Base-by-base conservation (phyloP, 176 grass and related monocot genomes). In the Pharus latifolius region DNA sequence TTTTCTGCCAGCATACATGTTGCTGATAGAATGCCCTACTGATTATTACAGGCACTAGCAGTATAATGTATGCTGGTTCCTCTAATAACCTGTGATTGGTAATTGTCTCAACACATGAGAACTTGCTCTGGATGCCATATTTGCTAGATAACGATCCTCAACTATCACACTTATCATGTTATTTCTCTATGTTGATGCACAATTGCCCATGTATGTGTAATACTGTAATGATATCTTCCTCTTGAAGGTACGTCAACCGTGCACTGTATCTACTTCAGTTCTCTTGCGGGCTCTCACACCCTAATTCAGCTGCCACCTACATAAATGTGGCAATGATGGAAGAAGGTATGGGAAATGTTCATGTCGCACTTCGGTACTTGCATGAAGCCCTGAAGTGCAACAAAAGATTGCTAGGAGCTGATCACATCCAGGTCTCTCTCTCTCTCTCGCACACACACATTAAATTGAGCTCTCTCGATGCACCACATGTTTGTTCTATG, bases 311-410 rank as follows among this genome's bases (percentile, higher is more conserved):
- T 73, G 96, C 96, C 57, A 99, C 96, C 25, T 99, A 99, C 69
- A 99, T 99, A 88, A 99, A 99, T 82, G 87, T 99, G 69, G 96
- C 96, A 81, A 95, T 99, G 96, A 99, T 99, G 96, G 96, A 99
- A 81, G 96, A 99, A 87, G 90, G 96, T 74, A 86, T 99, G 87
- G 90, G 96, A 78, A 99, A 99, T 86, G 96, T 99, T 77, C 72
- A 99, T 79, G 82, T 94, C 82, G 96, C 96, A 58, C 90, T 99
- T 57, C 84, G 96, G 26, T 99, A 99, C 68, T 86, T 99, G 61
- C 96, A 99, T 81, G 96, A 99, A 78, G 96, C 96, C 9, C 87
- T 99, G 37, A 99, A 99, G 55, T 99, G 96, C 82, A 99, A 99
- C 54, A 99, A 88, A 59, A 91, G 96, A 80, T 83, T 99, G 79